A percentile compares a stretch with the other conserved stretches of the same genome.
These are phyloP conservation scores for Halophytophthora batemanensis DNA, from an alignment of 352 stramenopile genomes.

Conservation along the genomic window DNA sequence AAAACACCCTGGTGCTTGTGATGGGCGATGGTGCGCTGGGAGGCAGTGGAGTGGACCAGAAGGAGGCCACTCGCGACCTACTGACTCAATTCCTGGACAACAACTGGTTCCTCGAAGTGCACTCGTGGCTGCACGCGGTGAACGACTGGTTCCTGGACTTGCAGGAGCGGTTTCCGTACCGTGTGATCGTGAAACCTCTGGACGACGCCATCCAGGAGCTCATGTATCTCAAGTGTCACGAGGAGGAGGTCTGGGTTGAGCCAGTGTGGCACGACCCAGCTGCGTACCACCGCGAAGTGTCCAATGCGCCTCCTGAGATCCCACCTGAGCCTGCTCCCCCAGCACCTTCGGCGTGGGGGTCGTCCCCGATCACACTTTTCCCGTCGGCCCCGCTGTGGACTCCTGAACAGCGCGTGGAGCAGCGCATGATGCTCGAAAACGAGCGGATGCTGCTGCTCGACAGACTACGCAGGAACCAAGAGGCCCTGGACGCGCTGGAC, in stretches of 20 bases:
- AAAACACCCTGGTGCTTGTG: constrained; percentile 19
- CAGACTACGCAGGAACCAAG: constrained; percentile 21
- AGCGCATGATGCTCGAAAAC: constrained; percentile 17
- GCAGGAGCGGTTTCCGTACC: constrained; percentile 4
- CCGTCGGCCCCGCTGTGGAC: constrained; percentile 14
- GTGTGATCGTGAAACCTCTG: constrained; percentile 17
- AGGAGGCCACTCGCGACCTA: constrained; percentile 12
- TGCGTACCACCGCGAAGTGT: constrained; percentile 7
- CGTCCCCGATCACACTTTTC: constrained; percentile 16
- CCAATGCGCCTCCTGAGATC: constrained; percentile 1
- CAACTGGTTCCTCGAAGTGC: constrained; percentile 20
- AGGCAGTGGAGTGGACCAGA: background rate
- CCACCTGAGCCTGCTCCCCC: constrained; percentile 3
- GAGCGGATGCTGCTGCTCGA: constrained; percentile 22
- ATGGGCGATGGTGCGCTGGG: constrained; percentile 10
- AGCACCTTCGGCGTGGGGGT: constrained; percentile 11
- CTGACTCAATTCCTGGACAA: constrained; percentile 16
- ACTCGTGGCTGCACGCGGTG: constrained; percentile 20
- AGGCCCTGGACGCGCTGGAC: constrained; percentile 20
- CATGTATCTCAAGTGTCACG: constrained; percentile 9
- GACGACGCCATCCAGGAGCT: constrained; percentile 17
- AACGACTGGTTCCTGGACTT: constrained; percentile 18
- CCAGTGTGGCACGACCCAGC: constrained; percentile 12
- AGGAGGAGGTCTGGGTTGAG: constrained; percentile 15
- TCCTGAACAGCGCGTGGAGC: constrained; percentile 19